These are phyloP conservation scores for Elymus sibiricus DNA, from an alignment of 176 grass and related monocot genomes.

Conservation along the genomic window DNA sequence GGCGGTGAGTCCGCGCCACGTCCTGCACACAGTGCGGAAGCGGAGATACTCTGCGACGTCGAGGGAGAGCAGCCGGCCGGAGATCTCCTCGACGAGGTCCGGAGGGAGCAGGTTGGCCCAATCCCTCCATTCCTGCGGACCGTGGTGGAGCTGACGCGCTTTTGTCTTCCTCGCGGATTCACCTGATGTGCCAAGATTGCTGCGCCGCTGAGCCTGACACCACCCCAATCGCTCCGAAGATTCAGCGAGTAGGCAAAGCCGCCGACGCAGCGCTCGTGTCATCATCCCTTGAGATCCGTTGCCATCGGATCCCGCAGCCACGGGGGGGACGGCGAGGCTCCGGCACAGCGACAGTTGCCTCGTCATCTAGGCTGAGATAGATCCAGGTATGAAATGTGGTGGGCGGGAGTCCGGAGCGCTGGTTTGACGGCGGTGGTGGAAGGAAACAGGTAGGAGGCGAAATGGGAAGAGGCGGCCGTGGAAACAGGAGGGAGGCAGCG, in stretches of 20 bases:
- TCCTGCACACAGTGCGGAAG: background rate
- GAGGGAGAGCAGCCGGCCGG: background rate
- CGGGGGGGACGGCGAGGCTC: background rate
- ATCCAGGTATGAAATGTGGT: background rate
- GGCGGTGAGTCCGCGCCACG: background rate
- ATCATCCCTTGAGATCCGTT: background rate
- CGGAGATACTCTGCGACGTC: background rate
- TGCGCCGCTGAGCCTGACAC: background rate
- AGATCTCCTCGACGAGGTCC: background rate
- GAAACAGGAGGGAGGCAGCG: too few relatives aligned
- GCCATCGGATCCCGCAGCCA: background rate
- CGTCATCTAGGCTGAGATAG: background rate
- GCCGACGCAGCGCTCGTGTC: background rate
- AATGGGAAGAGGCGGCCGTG: too few relatives aligned
- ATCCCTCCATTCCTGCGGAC: background rate
- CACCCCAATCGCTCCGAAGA: background rate
- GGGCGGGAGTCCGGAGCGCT: too few relatives aligned
- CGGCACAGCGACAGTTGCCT: background rate
- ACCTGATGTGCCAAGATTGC: background rate
- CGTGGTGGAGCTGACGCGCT: background rate
- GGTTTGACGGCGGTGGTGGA: too few relatives aligned
- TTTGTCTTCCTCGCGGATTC: background rate
- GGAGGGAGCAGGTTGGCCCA: background rate
- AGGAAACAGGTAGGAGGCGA: too few relatives aligned
- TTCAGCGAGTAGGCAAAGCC: background rate